Evolutionary conservation across 169 alveolate genomes (phyloP), one percentile per base, ranked within the genome.

Genomic region (Theileria parva): DNA sequence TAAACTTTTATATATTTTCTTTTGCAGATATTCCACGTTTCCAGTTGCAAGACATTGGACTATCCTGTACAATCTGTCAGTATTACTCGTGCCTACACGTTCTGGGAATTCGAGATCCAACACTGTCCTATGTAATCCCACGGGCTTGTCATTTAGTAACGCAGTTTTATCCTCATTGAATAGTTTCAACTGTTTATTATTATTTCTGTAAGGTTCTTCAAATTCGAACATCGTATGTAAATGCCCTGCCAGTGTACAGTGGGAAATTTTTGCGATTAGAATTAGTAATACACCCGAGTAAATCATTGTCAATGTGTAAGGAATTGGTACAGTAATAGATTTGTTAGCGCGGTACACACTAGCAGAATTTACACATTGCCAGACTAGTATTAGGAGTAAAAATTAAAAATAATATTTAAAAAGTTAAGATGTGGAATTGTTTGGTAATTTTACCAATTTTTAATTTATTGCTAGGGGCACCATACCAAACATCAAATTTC

Each of bases 21-120:
- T 50, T 7, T 69, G 77, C 0, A 69, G 19, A 13, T 69, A 50
- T 34, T 69, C 44, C 1, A 69, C 50, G 19, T 69, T 19, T 6
- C 77, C 77, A 2, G 15, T 59, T 7, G 19, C 21, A n/a, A 28
- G 21, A 39, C 63, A 69, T 37, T 69, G 77, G 5, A 69, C 64
- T 9, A 39, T n/a, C 30, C 77, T 69, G 23, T 69, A 63, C 15
- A 32, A 2, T 50, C 25, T n/a, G 5, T 69, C 50, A 1, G 0
- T 2, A 2, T 48, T 7, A 17, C 50, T 19, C 25, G 11, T 3
- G 0, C 30, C 37, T 6, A 27, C 13, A 12, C 48, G 11, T 59
- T 69, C 77, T 7, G 77, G 77, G 39, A 69, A 69, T 5, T 69
- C 77, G 1, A 69, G 51, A 69, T 69, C 77, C 13, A 69, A 51